Percentiles rank a stretch among this genome's conserved stretches.
These are phyloP conservation scores for Gnomoniopsis sp. DNA, from an alignment of 2,329 filamentous ascomycete genomes.

Conservation along the genomic window DNA sequence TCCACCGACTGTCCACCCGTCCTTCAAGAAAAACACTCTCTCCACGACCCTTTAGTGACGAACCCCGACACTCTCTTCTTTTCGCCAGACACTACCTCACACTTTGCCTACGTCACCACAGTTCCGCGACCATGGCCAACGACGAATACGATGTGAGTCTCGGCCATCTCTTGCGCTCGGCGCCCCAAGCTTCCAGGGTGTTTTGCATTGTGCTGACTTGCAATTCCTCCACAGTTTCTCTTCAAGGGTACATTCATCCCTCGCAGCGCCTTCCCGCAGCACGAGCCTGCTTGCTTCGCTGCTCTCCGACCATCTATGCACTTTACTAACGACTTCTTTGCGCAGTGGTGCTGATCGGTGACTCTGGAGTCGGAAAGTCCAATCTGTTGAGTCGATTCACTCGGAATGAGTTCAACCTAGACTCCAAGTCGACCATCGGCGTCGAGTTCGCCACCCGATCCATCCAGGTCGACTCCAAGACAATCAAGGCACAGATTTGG, in stretches of 20 bases:
- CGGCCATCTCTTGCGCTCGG: constrained; percentile 21
- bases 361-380: constrained; percentile 99
- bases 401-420: constrained; percentile 99
- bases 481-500: constrained; percentile 99
- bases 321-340: constrained; percentile 24
- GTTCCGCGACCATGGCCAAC: constrained; percentile 78
- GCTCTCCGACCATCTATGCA: constrained; percentile 29
- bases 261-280: constrained; percentile 14
- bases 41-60: constrained; percentile 25
- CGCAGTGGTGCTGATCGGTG: constrained; percentile 94
- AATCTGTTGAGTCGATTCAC: constrained; percentile 99
- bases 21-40: not conserved
- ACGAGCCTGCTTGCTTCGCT: constrained; percentile 17
- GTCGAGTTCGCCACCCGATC: constrained; percentile 98
- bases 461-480: constrained; percentile 98
- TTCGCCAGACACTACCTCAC: constrained; percentile 17
- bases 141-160: constrained; percentile 97
- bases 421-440: constrained; percentile 99
- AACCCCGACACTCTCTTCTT: constrained; percentile 17
- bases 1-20: not conserved
- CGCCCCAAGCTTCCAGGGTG: constrained; percentile 22
- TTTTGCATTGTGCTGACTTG: constrained; percentile 24
- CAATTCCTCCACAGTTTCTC: constrained; percentile 69
- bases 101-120: constrained; percentile 22
- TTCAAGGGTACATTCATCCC: constrained; percentile 76